Base-by-base conservation (phyloP, 805 yeast species). In the Candida koratica region DNA sequence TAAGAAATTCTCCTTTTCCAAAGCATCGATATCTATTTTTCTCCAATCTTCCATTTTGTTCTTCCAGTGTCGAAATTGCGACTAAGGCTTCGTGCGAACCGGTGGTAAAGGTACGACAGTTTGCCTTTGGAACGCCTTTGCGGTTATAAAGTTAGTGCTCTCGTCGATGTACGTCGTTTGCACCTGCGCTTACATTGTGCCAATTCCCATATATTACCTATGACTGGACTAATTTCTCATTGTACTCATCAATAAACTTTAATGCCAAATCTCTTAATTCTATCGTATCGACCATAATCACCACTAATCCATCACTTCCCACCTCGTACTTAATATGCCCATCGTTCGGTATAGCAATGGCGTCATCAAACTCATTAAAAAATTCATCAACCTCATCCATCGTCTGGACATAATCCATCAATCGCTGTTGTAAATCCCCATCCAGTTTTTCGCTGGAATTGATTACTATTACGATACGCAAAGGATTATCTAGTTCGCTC, bases 21-120 rank as follows among this genome's bases (percentile, higher is more conserved):
- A 79, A 12, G 87, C 84, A 60, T 93, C 97, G 36, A 93, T 80
- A 58, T 93, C 96, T 49, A 90, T 86, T 73, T 93, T 79, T 75
- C 98, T 83, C 95, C 95, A 84, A 55, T 82, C 88, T 42, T 75
- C 80, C 77, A 77, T 75, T 12, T 31, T 31, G 11, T 20, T 20
- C 10, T n/a, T n/a, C n/a, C n/a, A n/a, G n/a, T n/a, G n/a, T n/a
- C n/a, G n/a, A n/a, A n/a, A n/a, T n/a, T n/a, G n/a, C n/a, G n/a
- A n/a, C n/a, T n/a, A n/a, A n/a, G n/a, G n/a, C n/a, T n/a, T n/a
- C n/a, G n/a, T n/a, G n/a, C n/a, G n/a, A n/a, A n/a, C n/a, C n/a
- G n/a, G 33, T 17, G 17, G 33, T 29, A 6, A 17, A 20, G 30
- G 20, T 16, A 27, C 20, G 25, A 29, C 25, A n/a, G n/a, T n/a